Conservation (phyloP, 2,329 filamentous ascomycete species). For the Lachnellula hyalina region DNA sequence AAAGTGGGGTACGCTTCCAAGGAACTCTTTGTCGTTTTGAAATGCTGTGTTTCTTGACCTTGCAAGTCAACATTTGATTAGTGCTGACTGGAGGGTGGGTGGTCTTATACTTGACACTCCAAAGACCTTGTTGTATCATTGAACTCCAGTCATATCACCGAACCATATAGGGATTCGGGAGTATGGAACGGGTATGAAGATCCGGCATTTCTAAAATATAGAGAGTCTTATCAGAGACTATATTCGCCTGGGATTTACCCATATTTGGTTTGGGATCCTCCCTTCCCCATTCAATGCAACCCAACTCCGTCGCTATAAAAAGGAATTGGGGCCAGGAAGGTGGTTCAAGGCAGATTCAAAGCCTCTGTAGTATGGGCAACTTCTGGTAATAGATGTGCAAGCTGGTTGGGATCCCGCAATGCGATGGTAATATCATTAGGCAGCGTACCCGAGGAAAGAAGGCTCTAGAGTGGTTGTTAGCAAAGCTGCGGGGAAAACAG, state of each 20-base stretch:
- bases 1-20: not conserved
- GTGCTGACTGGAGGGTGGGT: not conserved
- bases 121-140: not conserved
- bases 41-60: no score
- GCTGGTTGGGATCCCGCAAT: constrained; percentile 72
- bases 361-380: constrained; percentile 63
- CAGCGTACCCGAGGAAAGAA: constrained; percentile 44
- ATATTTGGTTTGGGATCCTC: not conserved
- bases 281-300: not conserved
- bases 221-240: not conserved
- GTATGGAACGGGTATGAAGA: not conserved
- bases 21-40: no score
- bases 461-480: constrained; percentile 36
- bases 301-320: constrained; percentile 1
- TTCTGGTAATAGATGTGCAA: constrained; percentile 64
- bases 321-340: not conserved
- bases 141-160: not conserved
- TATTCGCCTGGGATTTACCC: not conserved
- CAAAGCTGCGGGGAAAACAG: not conserved
- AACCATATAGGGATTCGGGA: not conserved
- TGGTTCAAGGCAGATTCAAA: constrained; percentile 20
- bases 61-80: not conserved
- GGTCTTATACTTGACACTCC: not conserved
- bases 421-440: constrained; percentile 72
- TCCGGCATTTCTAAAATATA: not conserved